These are phyloP conservation scores for Leccinellum rugosiceps DNA, from an alignment of 768 basidiomycete genomes.

Conservation along the genomic window DNA sequence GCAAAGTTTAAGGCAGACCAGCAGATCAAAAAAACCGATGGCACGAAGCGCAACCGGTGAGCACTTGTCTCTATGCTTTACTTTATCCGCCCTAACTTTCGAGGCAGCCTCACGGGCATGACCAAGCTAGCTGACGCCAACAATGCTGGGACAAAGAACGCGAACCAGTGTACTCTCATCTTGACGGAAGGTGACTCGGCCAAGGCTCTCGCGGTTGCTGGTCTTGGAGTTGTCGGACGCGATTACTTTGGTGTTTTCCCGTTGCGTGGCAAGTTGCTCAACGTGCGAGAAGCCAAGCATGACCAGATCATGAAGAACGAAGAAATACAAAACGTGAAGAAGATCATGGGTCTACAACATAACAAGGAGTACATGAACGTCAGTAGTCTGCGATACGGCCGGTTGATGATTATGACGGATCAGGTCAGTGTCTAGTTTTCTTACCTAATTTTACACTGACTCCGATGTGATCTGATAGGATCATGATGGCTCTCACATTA, in stretches of 20 bases:
- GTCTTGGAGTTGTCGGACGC: constrained; percentile 90
- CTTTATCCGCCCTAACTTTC: constrained; percentile 1
- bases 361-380: constrained; percentile 80
- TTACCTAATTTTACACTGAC: not conserved
- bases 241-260: constrained; percentile 99
- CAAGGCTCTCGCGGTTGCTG: constrained; percentile 93
- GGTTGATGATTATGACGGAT: constrained; percentile 99
- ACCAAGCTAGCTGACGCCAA: constrained; percentile 96
- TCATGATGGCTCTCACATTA: constrained; percentile 99
- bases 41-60: constrained; percentile 81
- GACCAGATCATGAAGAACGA: constrained; percentile 98
- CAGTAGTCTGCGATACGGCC: constrained; percentile 80
- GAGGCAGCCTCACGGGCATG: constrained; percentile 75
- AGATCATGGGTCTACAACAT: constrained; percentile 95
- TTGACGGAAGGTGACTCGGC: constrained; percentile 99
- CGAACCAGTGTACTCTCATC: constrained; percentile 86
- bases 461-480: constrained; percentile 52
- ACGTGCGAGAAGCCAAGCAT: constrained; percentile 94
- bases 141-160: constrained; percentile 86
- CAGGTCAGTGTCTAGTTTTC: constrained; percentile 54
- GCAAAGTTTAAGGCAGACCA: constrained; percentile 97
- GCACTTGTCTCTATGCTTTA: constrained; percentile 15
- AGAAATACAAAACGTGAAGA: constrained; percentile 96
- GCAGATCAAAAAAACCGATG: constrained; percentile 94
- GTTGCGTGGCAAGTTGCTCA: constrained; percentile 91